Percentiles rank a stretch among this genome's conserved stretches.
phyloP scores from a whole-genome alignment of 495 filamentous ascomycete genomes.

The Opeltia flavorubescens region DNA sequence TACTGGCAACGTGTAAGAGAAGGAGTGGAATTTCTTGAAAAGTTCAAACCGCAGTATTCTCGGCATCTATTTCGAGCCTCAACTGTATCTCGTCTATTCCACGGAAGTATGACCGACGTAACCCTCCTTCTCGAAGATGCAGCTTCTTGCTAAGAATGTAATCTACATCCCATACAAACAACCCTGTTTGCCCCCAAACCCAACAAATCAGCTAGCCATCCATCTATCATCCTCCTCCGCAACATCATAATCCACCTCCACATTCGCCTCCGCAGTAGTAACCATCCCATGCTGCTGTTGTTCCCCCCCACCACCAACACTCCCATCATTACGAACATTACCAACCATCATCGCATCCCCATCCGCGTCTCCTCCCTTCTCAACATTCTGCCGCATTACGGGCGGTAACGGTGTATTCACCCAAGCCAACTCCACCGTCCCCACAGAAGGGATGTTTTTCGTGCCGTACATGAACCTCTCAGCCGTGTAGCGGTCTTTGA shows the following conservation, averaged over 20 bases:
- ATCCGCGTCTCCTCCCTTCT: slow-evolving; percentile 9
- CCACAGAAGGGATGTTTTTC: slow-evolving; percentile 57
- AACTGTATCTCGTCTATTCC: no score
- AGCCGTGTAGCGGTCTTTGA: slow-evolving; percentile 80
- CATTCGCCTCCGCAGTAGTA: no score
- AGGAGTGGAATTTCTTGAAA: no score
- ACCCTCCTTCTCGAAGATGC: no score
- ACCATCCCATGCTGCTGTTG: no score
- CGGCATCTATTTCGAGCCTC: no score
- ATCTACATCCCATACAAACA: no score
- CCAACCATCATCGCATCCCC: slow-evolving; percentile 29
- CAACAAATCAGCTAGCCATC: slow-evolving; percentile 6
- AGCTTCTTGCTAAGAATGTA: no score
- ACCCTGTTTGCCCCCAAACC: no score
- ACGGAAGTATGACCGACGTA: no score
- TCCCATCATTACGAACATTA: slow-evolving; percentile 3
- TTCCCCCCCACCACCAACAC: slow-evolving; percentile 13
- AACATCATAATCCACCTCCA: slow-evolving; percentile 40
- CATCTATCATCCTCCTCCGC: slow-evolving; percentile 38
- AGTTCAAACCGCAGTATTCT: no score
- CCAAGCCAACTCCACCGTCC: slow-evolving; percentile 68
- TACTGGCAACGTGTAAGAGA: no score
- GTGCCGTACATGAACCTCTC: slow-evolving; percentile 67
- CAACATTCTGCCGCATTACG: background rate
- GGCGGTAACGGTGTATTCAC: slow-evolving; percentile 20